Conservation (phyloP, 2,329 filamentous ascomycete genomes). For the Alternaria sp. region DNA sequence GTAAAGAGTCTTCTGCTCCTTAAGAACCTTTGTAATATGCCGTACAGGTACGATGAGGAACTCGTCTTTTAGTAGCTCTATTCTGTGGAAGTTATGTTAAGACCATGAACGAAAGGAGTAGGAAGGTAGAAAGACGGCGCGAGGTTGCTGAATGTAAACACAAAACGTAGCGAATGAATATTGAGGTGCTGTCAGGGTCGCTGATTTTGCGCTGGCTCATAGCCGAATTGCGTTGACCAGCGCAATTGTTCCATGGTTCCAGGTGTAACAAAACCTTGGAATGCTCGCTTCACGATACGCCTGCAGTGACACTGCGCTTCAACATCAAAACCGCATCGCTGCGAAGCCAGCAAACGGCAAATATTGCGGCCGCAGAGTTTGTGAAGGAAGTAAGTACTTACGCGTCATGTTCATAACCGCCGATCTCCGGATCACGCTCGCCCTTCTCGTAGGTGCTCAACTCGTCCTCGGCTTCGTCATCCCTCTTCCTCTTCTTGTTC, state of each 20-base stretch:
- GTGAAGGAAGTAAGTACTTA: conserved; percentile 33
- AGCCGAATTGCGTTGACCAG: background rate
- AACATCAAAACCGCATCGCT: background rate
- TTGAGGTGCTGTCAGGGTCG: background rate
- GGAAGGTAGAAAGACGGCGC: background rate
- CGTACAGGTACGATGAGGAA: conserved; percentile 51
- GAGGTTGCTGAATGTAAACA: background rate
- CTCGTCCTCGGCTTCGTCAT: conserved; percentile 33
- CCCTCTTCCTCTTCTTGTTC: conserved; percentile 46
- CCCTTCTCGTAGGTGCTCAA: conserved; percentile 35
- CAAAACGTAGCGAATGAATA: conserved; percentile 1
- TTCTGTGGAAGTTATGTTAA: conserved; percentile 32
- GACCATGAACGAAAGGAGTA: background rate
- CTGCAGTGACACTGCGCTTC: background rate
- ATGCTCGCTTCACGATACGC: conserved; percentile 16
- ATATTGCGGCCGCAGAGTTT: background rate
- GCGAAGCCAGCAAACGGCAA: background rate
- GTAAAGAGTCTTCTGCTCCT: conserved; percentile 48
- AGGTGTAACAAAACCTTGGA: background rate
- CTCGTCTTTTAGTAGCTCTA: conserved; percentile 53
- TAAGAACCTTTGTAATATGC: conserved; percentile 47
- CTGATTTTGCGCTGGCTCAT: conserved; percentile 8
- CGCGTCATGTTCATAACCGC: conserved; percentile 36
- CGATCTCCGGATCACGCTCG: conserved; percentile 20
- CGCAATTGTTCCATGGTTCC: conserved; percentile 10